Base-by-base conservation (phyloP, 177 flowering plant genomes). In the Vitis hybrid region DNA sequence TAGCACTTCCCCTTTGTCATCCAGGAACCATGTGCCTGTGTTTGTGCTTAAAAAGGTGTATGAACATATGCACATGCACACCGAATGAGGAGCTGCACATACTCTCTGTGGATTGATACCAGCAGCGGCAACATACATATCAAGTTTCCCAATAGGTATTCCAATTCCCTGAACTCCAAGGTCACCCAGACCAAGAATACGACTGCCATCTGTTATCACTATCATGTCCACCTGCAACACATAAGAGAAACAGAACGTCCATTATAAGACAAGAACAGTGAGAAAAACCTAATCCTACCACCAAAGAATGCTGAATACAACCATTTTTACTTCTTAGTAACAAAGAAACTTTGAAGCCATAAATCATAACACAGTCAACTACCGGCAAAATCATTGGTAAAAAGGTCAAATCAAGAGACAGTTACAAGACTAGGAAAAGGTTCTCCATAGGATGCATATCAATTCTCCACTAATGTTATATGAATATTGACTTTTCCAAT, bases 81-180 rank as follows among this genome's bases (percentile, higher is more conserved):
- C 33, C 11, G 66, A 67, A 63, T 20, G 65, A 66, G 44, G 52
- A 19, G 58, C 20, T 49, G 44, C 33, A 60, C 94, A 75, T 89
- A 96, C 99, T 67, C 85, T 86, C 75, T 90, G 98, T 66, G 99
- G 98, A 74, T 96, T 90, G 74, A 96, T 87, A 38, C 99, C 99
- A 73, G 99, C 99, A 66, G 99, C 99, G 76, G 99, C 97, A 78
- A 96, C 97, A 84, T 96, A 96, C 88, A 96, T 87, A 79, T 96
- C 99, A 69, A 96, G 98, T 77, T 96, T 96, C 60, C 99, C 99
- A 67, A 96, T 90, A 9, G 99, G 97, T 50, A 96, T 96, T 55
- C 98, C 99, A 67, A 96, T 96, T 64, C 99, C 99, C 77, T 96
- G 99, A 78, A 96, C 97, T 68, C 99, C 99, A 81, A 96, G 98